Evolutionary conservation across 2,329 filamentous ascomycete genomes (phyloP).

Genomic region (Pestalotiopsis sp.): DNA sequence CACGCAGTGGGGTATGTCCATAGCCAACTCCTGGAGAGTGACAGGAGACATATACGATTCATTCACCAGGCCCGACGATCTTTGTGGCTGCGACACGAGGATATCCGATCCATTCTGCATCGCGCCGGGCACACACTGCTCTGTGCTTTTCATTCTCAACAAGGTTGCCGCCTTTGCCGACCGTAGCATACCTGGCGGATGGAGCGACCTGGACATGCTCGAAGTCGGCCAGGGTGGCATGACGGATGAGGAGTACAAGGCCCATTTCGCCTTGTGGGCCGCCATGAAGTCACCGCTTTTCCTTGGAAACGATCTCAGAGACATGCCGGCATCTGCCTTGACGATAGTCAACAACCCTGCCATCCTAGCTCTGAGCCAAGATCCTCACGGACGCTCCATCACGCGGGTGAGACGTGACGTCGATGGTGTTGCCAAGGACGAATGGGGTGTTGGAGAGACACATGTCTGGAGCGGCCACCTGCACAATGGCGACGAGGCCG

Average conservation of each 20-base stretch:
- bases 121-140: slow-evolving; percentile 27
- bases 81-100: slow-evolving; percentile 33
- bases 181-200: slow-evolving; percentile 10
- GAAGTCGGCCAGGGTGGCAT: slow-evolving; percentile 15
- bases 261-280: slow-evolving; percentile 14
- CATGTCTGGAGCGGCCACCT: slow-evolving; percentile 19
- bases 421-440: slow-evolving; percentile 10
- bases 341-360: slow-evolving; percentile 14
- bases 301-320: slow-evolving; percentile 8
- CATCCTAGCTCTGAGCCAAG: slow-evolving; percentile 14
- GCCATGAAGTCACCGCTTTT: slow-evolving; percentile 13
- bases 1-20: slow-evolving; percentile 28
- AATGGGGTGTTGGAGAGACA: slow-evolving; percentile 19
- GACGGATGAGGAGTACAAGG: slow-evolving; percentile 16
- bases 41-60: slow-evolving; percentile 36
- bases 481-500: slow-evolving; percentile 11
- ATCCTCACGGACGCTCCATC: slow-evolving; percentile 13
- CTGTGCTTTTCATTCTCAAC: slow-evolving; percentile 30
- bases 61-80: slow-evolving; percentile 34
- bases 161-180: slow-evolving; percentile 22
- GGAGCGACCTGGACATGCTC: slow-evolving; percentile 15
- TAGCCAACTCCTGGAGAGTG: slow-evolving; percentile 36
- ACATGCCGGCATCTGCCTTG: slow-evolving; percentile 5
- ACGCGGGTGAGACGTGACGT: slow-evolving; percentile 12
- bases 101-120: slow-evolving; percentile 24